Evolutionary conservation across 2,329 filamentous ascomycete genomes (phyloP).

Genomic region (Berkeleyomyces basicola): DNA sequence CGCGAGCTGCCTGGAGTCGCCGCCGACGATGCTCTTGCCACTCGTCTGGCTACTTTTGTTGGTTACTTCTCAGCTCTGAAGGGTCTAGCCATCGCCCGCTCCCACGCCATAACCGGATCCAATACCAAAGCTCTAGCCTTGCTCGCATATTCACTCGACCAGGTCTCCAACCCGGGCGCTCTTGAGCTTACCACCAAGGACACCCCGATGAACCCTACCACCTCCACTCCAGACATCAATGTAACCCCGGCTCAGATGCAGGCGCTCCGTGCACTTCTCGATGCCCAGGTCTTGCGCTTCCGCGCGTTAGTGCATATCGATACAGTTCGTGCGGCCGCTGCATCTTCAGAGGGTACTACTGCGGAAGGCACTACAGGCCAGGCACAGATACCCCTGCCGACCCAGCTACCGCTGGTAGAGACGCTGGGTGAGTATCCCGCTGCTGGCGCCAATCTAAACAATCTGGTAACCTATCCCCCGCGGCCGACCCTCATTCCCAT

Average conservation of each 20-base stretch:
- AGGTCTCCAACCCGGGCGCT: conserved; percentile 38
- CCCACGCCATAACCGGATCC: conserved; percentile 58
- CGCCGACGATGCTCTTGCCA: conserved; percentile 58
- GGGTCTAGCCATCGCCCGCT: conserved; percentile 71
- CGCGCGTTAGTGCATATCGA: conserved; percentile 75
- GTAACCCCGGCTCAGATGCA: conserved; percentile 43
- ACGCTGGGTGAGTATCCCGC: conserved; percentile 59
- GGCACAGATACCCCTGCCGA: background rate
- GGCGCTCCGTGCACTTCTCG: conserved; percentile 44
- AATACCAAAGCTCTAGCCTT: conserved; percentile 72
- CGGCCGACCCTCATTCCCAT: conserved; percentile 69
- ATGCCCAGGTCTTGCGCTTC: conserved; percentile 59
- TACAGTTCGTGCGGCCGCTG: conserved; percentile 37
- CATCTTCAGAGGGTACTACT: conserved; percentile 25
- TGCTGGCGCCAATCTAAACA: conserved; percentile 50
- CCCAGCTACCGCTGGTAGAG: conserved; percentile 47
- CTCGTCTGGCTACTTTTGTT: conserved; percentile 61
- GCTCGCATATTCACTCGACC: conserved; percentile 48
- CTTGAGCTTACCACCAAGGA: conserved; percentile 24
- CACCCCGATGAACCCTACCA: conserved; percentile 20
- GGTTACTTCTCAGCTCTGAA: conserved; percentile 81
- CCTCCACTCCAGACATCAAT: conserved; percentile 46
- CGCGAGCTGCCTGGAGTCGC: conserved; percentile 81
- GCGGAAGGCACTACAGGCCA: conserved; percentile 12
- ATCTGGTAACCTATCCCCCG: conserved; percentile 71